Percentiles rank a stretch among this genome's conserved stretches.
Conservation (phyloP, 2,329 filamentous ascomycete species). For the Albifimbria verrucaria region DNA sequence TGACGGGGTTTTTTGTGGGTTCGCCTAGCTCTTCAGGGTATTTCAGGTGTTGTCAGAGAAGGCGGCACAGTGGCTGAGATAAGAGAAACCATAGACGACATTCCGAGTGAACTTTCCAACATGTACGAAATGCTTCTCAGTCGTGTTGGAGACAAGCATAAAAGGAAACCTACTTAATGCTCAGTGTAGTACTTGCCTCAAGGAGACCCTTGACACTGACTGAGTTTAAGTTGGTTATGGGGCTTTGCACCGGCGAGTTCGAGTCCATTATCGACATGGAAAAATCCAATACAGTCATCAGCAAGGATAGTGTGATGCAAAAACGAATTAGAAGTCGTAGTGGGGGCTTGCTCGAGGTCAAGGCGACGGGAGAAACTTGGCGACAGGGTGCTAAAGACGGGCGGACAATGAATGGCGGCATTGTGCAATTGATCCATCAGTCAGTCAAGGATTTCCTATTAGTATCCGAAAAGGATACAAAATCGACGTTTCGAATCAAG, state of each 20-base stretch:
- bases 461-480: too few species aligned
- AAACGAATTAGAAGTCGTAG: conserved; percentile 3
- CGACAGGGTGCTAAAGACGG: background rate
- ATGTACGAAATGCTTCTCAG: background rate
- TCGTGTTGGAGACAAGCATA: background rate
- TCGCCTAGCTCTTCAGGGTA: background rate
- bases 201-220: too few species aligned
- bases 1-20: background rate
- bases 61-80: background rate
- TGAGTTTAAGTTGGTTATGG: too few species aligned
- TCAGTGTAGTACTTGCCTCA: too few species aligned
- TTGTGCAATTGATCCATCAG: conserved; percentile 8
- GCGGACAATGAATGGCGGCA: background rate
- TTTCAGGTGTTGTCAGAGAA: background rate
- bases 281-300: background rate
- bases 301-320: conserved; percentile 2
- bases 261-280: too few species aligned
- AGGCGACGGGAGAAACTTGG: too few species aligned
- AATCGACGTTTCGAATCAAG: too few species aligned
- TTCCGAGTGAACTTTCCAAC: background rate
- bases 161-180: too few species aligned
- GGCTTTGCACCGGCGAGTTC: too few species aligned
- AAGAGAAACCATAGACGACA: background rate
- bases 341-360: conserved; percentile 6
- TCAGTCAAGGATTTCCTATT: conserved; percentile 4